Conservation (phyloP, 1,284 basidiomycete species). For the Malassezia cuniculi region DNA sequence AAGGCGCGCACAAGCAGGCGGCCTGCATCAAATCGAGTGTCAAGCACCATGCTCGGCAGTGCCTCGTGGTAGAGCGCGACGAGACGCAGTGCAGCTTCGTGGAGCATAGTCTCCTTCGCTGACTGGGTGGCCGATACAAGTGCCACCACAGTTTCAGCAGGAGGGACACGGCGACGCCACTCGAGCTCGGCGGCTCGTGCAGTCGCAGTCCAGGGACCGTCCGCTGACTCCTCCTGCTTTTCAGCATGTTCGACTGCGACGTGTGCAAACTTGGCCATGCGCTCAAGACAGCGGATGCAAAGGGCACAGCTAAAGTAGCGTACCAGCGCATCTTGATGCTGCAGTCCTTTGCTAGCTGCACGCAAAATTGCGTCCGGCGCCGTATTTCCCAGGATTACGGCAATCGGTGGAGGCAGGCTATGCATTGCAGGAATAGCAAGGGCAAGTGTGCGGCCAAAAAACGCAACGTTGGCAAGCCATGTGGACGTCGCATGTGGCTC, state of each 20-base stretch:
- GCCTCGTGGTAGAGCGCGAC: conserved; percentile 70
- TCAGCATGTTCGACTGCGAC: neutral
- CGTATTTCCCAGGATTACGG: conserved; percentile 50
- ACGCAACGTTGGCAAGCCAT: conserved; percentile 76
- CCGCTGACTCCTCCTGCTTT: conserved; percentile 56
- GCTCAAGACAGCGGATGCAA: conserved; percentile 46
- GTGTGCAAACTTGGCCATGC: conserved; percentile 16
- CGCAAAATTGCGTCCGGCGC: conserved; percentile 22
- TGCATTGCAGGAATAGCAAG: conserved; percentile 54
- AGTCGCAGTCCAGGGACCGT: conserved; percentile 20
- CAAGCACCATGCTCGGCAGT: conserved; percentile 60
- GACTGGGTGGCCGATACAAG: conserved; percentile 1
- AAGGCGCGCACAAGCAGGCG: conserved; percentile 57
- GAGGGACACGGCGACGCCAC: conserved; percentile 20
- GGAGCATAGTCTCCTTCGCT: conserved; percentile 50
- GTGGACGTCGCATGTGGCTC: conserved; percentile 75
- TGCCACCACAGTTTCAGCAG: conserved; percentile 25
- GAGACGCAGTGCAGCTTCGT: conserved; percentile 67
- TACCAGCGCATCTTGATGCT: conserved; percentile 53
- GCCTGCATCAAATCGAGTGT: conserved; percentile 71
- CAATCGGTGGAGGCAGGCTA: conserved; percentile 56
- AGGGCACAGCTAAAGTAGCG: conserved; percentile 68
- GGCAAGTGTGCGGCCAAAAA: conserved; percentile 63
- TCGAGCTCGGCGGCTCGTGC: conserved; percentile 20
- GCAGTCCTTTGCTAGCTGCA: conserved; percentile 57